These are phyloP conservation scores for Ehretia macrophylla DNA, from an alignment of 257 asterid species.

Conservation along the genomic window DNA sequence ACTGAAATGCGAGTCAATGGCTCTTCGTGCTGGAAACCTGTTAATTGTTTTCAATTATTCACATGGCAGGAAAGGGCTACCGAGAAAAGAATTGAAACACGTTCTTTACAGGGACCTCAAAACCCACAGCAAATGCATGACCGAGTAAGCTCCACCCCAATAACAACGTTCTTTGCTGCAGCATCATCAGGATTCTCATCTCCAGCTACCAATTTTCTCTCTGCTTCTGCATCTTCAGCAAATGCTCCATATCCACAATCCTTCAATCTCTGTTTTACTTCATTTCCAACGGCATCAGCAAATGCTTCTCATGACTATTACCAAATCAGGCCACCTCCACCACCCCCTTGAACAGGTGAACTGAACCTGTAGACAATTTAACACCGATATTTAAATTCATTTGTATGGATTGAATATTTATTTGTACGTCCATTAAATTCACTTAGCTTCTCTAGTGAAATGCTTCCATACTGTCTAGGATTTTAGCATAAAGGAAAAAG, in stretches of 20 bases:
- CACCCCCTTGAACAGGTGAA: constrained; percentile 22
- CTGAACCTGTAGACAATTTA: no score
- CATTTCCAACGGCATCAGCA: constrained; percentile 25
- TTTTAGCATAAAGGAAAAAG: no score
- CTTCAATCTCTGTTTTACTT: constrained; percentile 33
- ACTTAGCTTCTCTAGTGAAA: no score
- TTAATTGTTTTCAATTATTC: neutral
- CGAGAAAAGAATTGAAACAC: constrained; percentile 27
- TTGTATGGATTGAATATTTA: no score
- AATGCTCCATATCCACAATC: constrained; percentile 18
- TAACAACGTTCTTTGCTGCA: constrained; percentile 42
- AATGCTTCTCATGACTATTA: constrained; percentile 27
- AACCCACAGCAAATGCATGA: constrained; percentile 49
- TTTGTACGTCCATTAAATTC: no score
- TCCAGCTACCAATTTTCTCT: constrained; percentile 26
- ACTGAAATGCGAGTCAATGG: no score
- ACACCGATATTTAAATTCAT: no score
- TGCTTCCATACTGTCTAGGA: no score
- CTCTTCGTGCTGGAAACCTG: neutral
- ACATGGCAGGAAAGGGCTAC: constrained; percentile 28
- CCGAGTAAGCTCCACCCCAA: constrained; percentile 26
- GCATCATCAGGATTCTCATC: constrained; percentile 97
- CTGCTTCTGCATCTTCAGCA: constrained; percentile 21
- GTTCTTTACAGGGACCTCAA: constrained; percentile 33
- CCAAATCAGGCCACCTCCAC: constrained; percentile 32